Base-by-base conservation (phyloP, 2,329 filamentous ascomycete genomes). In the Fonsecaea erecta region DNA sequence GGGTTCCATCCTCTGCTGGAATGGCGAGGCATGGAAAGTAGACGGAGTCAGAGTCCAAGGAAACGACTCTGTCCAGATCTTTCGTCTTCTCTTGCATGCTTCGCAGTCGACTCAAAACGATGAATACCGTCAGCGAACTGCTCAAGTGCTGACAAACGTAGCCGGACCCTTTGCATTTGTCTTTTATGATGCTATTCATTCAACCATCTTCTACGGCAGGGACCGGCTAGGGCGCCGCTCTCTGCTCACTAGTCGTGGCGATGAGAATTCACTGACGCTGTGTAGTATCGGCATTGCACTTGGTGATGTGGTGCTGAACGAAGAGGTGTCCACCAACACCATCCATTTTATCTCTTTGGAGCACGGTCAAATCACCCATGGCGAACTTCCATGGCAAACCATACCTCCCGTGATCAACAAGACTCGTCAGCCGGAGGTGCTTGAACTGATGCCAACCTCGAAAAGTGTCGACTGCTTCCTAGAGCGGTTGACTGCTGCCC, bases 1-100 rank as follows among this genome's bases (percentile, higher is more conserved):
- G 0, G 82, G 83, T 3, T 92, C 89, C 0, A 81, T 91, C 0
- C 82, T 99, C 1, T 97, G 94, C 83, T 99, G 95, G 95, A 99
- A 99, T 74, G 95, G 95, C 51, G 95, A 99, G 76, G 94, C 93
- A 0, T 99, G 95, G 95, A 89, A 85, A 63, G 83, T 96, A 56
- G 78, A 77, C 8, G 83, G 83, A 35, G 72, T 83, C 9, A 72
- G 76, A 0, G 81, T 97, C 5, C 66, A 73, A 37, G 90, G 88
- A 63, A 97, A 97, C 74, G 95, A 99, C 77, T 91, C 91, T 2
- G 84, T 89, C 72, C 78, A 81, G 6, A 81, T 98, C 18, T 88
- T 94, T 73, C 74, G 82, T 35, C 73, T 85, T 40, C 81, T 97
- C 54, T 73, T 83, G 21, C 72, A 79, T 63, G 81, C 84, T 71